Base-by-base conservation (phyloP, 164 flowering plant species). In the Buxus sempervirens region DNA sequence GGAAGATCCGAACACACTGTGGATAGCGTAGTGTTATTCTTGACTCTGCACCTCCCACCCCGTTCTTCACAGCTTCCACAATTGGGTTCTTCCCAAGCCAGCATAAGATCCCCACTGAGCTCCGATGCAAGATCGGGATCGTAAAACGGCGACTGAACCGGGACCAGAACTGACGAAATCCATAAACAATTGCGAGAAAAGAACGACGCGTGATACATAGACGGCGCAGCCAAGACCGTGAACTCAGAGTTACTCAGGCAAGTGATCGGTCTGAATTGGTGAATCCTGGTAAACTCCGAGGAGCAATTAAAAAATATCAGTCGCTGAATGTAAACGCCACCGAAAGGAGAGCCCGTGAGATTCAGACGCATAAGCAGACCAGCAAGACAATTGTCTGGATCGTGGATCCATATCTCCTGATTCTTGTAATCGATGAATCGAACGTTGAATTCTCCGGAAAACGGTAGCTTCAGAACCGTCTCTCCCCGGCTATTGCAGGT, bases 301-400 rank as follows among this genome's bases (percentile, higher is more conserved):
- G 88, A 84, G 64, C 96, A 90, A 60, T 75, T 78, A 0, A 83
- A 59, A 70, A 88, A 86, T 4, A 79, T 77, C 80, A 68, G 82
- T 73, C 76, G 68, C 21, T 62, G 73, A 57, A 41, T 58, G n/a
- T 54, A 63, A 32, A 22, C 10, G 21, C 71, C 73, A 15, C 6
- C 6, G 59, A 90, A 88, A 20, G 90, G 91, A 14, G 88, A 70
- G 24, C 67, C 73, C 0, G 87, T 77, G 12, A 85, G 82, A 72
- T 79, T 76, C 49, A 85, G 57, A 59, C 54, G 12, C 2, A 82
- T 65, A 21, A 85, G 76, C 26, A 85, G 63, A n/a, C 58, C 60
- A 0, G 87, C 82, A 27, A 84, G 81, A 75, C 90, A 90, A 58
- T 72, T 60, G 1, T 63, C 66, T 0, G 84, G 84, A 56, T 88